Evolutionary conservation across 257 asterid species (phyloP).

Genomic region (Nicotiana obtusifolia): DNA sequence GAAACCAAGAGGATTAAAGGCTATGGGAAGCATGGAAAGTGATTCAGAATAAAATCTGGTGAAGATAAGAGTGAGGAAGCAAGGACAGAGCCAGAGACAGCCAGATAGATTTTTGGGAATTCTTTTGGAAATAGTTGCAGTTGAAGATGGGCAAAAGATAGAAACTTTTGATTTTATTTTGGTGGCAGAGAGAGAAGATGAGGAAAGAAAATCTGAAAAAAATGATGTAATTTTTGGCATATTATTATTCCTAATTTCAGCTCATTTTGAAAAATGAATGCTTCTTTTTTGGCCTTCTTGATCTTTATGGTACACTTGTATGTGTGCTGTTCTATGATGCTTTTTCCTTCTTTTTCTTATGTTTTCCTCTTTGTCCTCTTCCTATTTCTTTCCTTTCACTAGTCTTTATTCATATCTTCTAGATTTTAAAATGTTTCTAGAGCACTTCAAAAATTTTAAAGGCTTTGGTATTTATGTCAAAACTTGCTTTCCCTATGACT

Average conservation of each 20-base stretch:
- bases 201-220: neutral
- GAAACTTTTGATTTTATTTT: neutral
- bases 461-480: neutral
- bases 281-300: neutral
- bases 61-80: neutral
- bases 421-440: neutral
- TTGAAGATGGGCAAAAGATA: neutral
- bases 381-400: neutral
- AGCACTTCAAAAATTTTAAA: neutral
- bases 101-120: neutral
- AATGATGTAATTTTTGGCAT: neutral
- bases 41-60: conserved; percentile 29
- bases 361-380: neutral
- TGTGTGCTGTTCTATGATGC: neutral
- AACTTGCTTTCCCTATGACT: neutral
- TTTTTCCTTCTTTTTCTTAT: neutral
- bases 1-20: conserved; percentile 42
- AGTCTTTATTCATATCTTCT: neutral
- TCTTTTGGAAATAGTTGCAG: conserved; percentile 1
- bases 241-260: neutral
- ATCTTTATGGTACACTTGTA: neutral
- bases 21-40: conserved; percentile 36
- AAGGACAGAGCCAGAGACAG: neutral
- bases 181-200: neutral
- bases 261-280: neutral